A percentile compares a stretch with the other conserved stretches of the same genome.
Evolutionary conservation across 106 monocot genomes (phyloP).

Genomic region (Xerophyta viscosa): DNA sequence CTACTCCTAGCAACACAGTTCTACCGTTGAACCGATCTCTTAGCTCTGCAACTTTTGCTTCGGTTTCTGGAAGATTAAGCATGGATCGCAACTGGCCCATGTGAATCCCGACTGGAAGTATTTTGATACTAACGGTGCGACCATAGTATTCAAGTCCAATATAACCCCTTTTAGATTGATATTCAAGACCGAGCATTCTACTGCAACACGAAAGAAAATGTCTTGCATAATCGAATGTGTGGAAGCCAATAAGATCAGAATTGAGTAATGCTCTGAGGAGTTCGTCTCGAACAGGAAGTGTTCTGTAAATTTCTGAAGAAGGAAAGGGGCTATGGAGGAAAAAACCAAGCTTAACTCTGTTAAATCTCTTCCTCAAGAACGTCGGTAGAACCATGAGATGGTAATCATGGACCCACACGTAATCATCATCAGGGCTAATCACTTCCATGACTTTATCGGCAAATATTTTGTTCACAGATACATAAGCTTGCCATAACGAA

Average conservation of each 20-base stretch:
- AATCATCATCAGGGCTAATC: constrained; percentile 42
- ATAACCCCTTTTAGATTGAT: constrained; percentile 45
- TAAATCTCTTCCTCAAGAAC: constrained; percentile 43
- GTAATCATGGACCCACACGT: constrained; percentile 52
- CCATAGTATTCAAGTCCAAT: constrained; percentile 52
- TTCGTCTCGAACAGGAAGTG: constrained; percentile 46
- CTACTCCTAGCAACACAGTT: constrained; percentile 37
- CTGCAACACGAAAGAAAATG: constrained; percentile 55
- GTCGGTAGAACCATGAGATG: constrained; percentile 48
- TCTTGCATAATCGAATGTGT: constrained; percentile 50
- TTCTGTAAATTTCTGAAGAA: constrained; percentile 45
- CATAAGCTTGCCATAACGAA: constrained; percentile 48
- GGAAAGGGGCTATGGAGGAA: constrained; percentile 52
- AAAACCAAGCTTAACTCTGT: constrained; percentile 45
- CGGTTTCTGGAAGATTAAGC: constrained; percentile 27
- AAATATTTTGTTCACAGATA: constrained; percentile 54
- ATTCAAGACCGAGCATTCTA: constrained; percentile 45
- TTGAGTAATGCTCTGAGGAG: constrained; percentile 47
- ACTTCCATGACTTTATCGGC: constrained; percentile 55
- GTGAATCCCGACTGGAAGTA: constrained; percentile 46
- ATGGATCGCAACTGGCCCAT: constrained; percentile 37
- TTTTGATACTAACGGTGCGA: constrained; percentile 47
- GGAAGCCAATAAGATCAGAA: constrained; percentile 44
- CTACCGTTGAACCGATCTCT: constrained; percentile 26
- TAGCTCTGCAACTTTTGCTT: constrained; percentile 27